Base-by-base conservation (phyloP, 2,329 filamentous ascomycete genomes). In the Claviceps monticola region DNA sequence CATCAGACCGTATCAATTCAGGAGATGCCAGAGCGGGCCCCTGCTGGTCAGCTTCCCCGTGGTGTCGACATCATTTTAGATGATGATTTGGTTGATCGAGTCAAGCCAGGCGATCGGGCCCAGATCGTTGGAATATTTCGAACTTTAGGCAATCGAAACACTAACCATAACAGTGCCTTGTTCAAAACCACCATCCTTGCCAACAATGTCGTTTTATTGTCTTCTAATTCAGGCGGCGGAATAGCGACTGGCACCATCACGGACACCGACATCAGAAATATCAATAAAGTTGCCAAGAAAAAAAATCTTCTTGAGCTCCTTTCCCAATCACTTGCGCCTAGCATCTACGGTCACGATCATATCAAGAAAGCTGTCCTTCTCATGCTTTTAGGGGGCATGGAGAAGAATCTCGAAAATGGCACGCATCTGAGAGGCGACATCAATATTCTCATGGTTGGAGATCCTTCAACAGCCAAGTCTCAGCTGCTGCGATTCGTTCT, bases 361-460 rank as follows among this genome's bases (percentile, higher is more conserved):
- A 94, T 98, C 71, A 98, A 98, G 70, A 96, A 94, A 69, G 93
- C 93, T 0, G 95, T 98, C 57, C 71, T 98, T 36, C 80, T 98
- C 48, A 94, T 97, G 87, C 77, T 98, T 29, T 74, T 98, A 14
- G 87, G 93, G 62, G 93, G 93, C 53, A 89, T 95, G 78, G 93
- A 98, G 74, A 98, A 98, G 76, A 98, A 98, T 62, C 70, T 98
- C 52, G 93, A 97, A 56, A 98, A 98, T 60, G 93, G 93, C 53
- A 97, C 93, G 1, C 93, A 98, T 78, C 71, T 98, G 65, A 85
- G 93, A 77, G 93, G 93, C 72, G 93, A 98, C 63, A 97, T 98
- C 71, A 98, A 98, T 66, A 95, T 98, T 58, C 76, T 98, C 49
- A 97, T 98, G 93, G 91, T 98, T 44, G 93, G 93, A 71, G 93